Evolutionary conservation across 202 grass and related monocot genomes (phyloP), one percentile per base, ranked within the genome.

Genomic region (Cymbopogon flexuosus): DNA sequence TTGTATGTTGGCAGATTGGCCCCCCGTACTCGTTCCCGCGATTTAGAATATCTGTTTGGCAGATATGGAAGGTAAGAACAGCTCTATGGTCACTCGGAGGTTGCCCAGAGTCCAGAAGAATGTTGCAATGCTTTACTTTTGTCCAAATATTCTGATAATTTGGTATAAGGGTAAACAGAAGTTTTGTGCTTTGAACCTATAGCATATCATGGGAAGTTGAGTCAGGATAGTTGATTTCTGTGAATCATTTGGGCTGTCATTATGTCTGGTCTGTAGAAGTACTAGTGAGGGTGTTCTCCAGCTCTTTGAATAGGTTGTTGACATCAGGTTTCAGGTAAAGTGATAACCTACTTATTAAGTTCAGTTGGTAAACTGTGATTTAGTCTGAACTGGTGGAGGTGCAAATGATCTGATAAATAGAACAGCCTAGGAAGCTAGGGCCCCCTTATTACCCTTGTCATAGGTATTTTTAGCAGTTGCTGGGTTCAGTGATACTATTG

Each of bases 1-100:
- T 65, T 99, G 87, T 99, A 99, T 73, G 96, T 99, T 39, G 96
- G 96, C 27, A 86, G 87, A 82, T 58, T 99, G 62, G 88, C 88
- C 27, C 80, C 90, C 14, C 88, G 85, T 37, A 93, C 92, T 62
- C 88, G 92, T 46, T 87, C 96, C 5, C 87, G 92, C 0, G 96
- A 99, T 67, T 78, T 99, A 39, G 96, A 99, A 83, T 81, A 93
- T 59, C 67, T 96, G 66, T 99, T 99, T 57, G 57, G 90, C 58
- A 72, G 73, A 88, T 99, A 99, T 83, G 96, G 96, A 82, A 96
- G 96, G 96, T 97, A 93, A 79, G 39, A 39, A 41, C 62, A 70
- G 21, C 41, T 29, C 8, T 40, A 40, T 40, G 37, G 37, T 6
- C 51, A 21, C 66, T 72, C 35, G 43, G 6, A 60, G 24, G 40